Base-by-base conservation (phyloP, 441 rosid genomes). In the Biscutella laevigata region DNA sequence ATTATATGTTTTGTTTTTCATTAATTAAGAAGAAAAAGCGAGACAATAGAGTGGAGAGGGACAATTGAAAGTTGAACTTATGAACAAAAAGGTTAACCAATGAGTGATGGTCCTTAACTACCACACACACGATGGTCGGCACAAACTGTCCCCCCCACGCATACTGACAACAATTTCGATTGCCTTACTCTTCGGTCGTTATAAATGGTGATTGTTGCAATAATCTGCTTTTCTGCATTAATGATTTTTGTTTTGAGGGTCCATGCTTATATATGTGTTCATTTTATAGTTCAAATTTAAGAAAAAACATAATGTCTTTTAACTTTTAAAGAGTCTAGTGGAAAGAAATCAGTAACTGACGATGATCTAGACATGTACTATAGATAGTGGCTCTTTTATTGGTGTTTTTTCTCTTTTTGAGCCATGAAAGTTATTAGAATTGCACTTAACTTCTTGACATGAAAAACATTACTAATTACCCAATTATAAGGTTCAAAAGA, bases 61-160 rank as follows among this genome's bases (percentile, higher is more conserved):
- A 64, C 70, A 65, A 35, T 15, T 43, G 70, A 50, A 20, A 3
- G 26, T 57, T 42, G 21, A 49, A 15, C 41, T 36, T 6, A 3
- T 16, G 13, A 41, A 19, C 10, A n/a, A 25, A 47, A 64, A 42
- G 28, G 40, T 43, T 61, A 30, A 58, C 42, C 25, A 50, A 28
- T 51, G 54, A 50, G 35, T 51, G 11, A 41, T 65, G 63, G 63
- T 56, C 58, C 40, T 34, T 32, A n/a, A 45, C 28, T 36, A 46
- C 1, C 12, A 1, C 27, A 29, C 64, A 43, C 43, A 59, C 44
- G 24, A 52, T 66, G 70, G 70, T 66, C 70, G 70, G 70, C 66
- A 52, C 28, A 45, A 59, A 24, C 55, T 52, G 64, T 66, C 61
- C 50, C 61, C n/a, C n/a, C n/a, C n/a, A n/a, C 65, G 60, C 55